phyloP scores from a whole-genome alignment of 2,329 filamentous ascomycete species.

The Stemphylium vesicarium region DNA sequence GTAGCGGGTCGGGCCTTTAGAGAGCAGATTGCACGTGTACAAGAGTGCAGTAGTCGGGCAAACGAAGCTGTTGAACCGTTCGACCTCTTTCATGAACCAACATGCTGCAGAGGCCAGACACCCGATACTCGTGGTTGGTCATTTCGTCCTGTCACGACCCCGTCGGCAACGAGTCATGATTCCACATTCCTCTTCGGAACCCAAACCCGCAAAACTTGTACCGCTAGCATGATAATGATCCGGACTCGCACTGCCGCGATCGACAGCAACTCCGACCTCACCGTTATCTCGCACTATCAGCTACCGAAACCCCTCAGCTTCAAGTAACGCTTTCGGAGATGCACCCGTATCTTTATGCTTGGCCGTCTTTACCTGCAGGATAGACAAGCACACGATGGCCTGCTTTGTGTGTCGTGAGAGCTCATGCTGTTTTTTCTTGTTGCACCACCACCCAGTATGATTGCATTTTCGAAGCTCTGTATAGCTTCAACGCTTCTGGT shows the following conservation, averaged over 20 bases:
- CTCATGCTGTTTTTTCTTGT: not conserved
- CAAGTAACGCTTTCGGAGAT: slow-evolving; percentile 2
- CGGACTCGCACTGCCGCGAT: slow-evolving; percentile 1
- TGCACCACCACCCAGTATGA: slow-evolving; percentile 4
- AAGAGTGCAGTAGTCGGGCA: not conserved
- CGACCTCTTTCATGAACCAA: not conserved
- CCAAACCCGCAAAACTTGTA: not conserved
- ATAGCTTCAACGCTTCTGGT: slow-evolving; percentile 18
- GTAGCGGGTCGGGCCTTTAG: slow-evolving; percentile 6
- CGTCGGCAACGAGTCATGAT: slow-evolving; percentile 4
- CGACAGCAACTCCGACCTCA: slow-evolving; percentile 1
- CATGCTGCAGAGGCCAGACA: not conserved
- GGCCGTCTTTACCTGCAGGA: not conserved
- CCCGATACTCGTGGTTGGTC: slow-evolving; percentile 4
- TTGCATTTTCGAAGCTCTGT: slow-evolving; percentile 17
- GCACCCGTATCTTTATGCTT: slow-evolving; percentile 1
- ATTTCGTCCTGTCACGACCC: slow-evolving; percentile 3
- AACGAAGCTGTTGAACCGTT: not conserved
- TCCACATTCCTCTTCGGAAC: slow-evolving; percentile 5
- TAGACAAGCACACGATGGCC: not conserved
- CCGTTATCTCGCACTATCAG: slow-evolving; percentile 7
- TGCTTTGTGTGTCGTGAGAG: not conserved
- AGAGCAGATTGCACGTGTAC: not conserved
- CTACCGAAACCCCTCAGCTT: slow-evolving; percentile 8
- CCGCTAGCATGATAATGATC: slow-evolving; percentile 3